Evolutionary conservation across 2,329 filamentous ascomycete genomes (phyloP).

Genomic region (Pseudocercospora vitis): DNA sequence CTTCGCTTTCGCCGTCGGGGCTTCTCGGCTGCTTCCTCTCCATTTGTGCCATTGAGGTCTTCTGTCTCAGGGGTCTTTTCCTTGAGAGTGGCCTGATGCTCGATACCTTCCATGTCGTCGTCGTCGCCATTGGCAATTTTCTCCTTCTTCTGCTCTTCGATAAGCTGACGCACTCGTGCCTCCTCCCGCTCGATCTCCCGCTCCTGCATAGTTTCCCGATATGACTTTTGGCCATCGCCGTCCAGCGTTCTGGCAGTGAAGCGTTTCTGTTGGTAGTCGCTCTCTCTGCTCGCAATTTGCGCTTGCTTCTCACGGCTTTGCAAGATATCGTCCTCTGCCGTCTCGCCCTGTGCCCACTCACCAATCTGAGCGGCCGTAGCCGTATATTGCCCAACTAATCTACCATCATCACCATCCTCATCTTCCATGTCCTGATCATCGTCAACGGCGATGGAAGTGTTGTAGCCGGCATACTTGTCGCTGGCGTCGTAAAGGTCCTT

Average conservation of each 20-base stretch:
- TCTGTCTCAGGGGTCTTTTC: slow-evolving; percentile 49
- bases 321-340: slow-evolving; percentile 88
- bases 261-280: slow-evolving; percentile 97
- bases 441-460: slow-evolving; percentile 78
- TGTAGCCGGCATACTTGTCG: slow-evolving; percentile 87
- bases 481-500: slow-evolving; percentile 73
- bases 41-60: slow-evolving; percentile 46
- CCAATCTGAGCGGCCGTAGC: slow-evolving; percentile 89
- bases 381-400: slow-evolving; percentile 92
- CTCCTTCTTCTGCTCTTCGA: slow-evolving; percentile 71
- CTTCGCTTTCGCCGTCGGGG: slow-evolving; percentile 80
- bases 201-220: slow-evolving; percentile 85
- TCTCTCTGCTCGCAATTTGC: slow-evolving; percentile 88
- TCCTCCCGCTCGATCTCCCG: slow-evolving; percentile 93
- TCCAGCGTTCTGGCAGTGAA: slow-evolving; percentile 85
- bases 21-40: slow-evolving; percentile 52
- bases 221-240: slow-evolving; percentile 69
- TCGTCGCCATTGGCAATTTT: slow-evolving; percentile 69
- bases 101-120: slow-evolving; percentile 59
- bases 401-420: slow-evolving; percentile 61
- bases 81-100: slow-evolving; percentile 71
- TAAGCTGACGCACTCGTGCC: slow-evolving; percentile 75
- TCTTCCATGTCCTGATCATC: slow-evolving; percentile 77
- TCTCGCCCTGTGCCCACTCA: slow-evolving; percentile 86
- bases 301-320: slow-evolving; percentile 84